Evolutionary conservation across 1,284 basidiomycete genomes (phyloP).

Genomic region (Pyrrhoderma noxium): DNA sequence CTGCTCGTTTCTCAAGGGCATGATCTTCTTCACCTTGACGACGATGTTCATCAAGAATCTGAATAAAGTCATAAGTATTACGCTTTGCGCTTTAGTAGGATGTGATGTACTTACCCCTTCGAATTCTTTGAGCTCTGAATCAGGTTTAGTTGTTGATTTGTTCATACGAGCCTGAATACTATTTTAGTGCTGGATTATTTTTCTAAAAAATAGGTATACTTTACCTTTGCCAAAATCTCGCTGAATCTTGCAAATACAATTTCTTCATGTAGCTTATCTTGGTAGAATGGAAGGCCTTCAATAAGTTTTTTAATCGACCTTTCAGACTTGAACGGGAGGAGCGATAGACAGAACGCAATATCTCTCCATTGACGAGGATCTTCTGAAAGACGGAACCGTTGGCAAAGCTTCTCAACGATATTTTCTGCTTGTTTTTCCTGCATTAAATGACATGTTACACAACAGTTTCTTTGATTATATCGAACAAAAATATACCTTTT

Average conservation of each 20-base stretch:
- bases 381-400: conserved; percentile 84
- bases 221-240: conserved; percentile 79
- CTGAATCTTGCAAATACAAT: conserved; percentile 79
- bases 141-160: conserved; percentile 85
- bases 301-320: conserved; percentile 94
- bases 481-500: conserved; percentile 60
- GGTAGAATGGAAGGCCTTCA: conserved; percentile 85
- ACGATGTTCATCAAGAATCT: conserved; percentile 81
- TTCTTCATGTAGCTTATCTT: conserved; percentile 91
- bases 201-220: conserved; percentile 16
- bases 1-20: conserved; percentile 77
- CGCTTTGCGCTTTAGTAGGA: not conserved
- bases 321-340: conserved; percentile 96
- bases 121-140: conserved; percentile 85
- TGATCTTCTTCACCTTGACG: conserved; percentile 88
- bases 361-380: conserved; percentile 96
- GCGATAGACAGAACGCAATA: conserved; percentile 90
- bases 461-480: not conserved
- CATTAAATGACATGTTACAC: conserved; percentile 1
- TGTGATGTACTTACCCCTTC: conserved; percentile 50
- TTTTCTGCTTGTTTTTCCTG: conserved; percentile 94
- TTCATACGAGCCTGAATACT: conserved; percentile 62
- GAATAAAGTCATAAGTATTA: conserved; percentile 17
- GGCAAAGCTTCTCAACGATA: conserved; percentile 92
- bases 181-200: conserved; percentile 3